Evolutionary conservation across 139 green algal species (phyloP).

Genomic region (Tetraselmis striata): DNA sequence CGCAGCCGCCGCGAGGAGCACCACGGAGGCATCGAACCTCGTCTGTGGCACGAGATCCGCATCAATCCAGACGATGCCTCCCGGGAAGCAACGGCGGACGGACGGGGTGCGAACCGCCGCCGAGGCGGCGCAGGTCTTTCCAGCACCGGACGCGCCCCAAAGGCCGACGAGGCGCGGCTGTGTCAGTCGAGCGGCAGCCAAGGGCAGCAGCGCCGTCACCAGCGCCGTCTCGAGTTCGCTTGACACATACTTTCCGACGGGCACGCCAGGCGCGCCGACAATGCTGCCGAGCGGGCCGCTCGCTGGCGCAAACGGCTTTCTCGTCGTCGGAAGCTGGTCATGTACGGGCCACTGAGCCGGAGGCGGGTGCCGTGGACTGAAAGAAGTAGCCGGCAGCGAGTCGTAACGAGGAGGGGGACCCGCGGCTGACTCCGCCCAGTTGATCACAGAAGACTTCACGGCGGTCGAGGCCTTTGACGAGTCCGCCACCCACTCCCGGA

Average conservation of each 20-base stretch:
- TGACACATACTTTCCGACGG: neutral
- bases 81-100: neutral
- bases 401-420: too few species aligned
- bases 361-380: too few species aligned
- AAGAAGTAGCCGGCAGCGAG: too few species aligned
- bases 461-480: neutral
- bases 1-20: neutral
- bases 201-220: neutral
- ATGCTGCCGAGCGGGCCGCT: neutral
- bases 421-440: neutral
- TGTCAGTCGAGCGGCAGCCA: neutral
- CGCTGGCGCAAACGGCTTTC: neutral
- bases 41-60: neutral
- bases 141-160: neutral
- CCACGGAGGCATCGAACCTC: too few species aligned
- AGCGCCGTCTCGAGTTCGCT: neutral
- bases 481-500: neutral
- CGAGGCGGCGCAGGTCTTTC: neutral
- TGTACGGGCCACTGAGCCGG: too few species aligned
- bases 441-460: neutral
- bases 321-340: too few species aligned
- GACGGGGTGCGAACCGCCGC: neutral
- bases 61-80: neutral
- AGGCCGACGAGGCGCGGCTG: neutral
- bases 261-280: neutral